Conservation (phyloP, 305 asterid species). For the Striga hermonthica region DNA sequence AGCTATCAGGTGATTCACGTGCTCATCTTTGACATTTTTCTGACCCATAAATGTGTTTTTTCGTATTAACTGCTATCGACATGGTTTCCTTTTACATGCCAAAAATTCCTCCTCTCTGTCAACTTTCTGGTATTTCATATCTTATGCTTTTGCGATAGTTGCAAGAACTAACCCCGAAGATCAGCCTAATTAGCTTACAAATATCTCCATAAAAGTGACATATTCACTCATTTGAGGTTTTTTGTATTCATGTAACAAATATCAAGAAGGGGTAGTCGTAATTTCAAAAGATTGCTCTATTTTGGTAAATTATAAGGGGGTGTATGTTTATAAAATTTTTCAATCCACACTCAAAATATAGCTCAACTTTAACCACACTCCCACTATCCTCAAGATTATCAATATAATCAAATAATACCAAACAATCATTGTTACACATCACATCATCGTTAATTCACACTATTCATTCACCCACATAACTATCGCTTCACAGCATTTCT, state of each 20-base stretch:
- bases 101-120: background rate
- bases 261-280: background rate
- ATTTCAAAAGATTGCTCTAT: too few relatives aligned
- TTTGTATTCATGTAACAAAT: background rate
- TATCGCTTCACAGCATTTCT: background rate
- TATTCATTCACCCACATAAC: background rate
- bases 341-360: too few relatives aligned
- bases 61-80: slow-evolving; percentile 9
- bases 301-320: too few relatives aligned
- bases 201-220: background rate
- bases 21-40: slow-evolving; percentile 11
- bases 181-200: background rate
- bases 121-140: slow-evolving; percentile 4
- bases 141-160: background rate
- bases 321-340: too few relatives aligned
- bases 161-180: background rate
- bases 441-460: too few relatives aligned
- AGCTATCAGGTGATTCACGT: slow-evolving; percentile 77
- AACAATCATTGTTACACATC: too few relatives aligned
- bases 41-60: background rate
- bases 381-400: too few relatives aligned
- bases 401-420: too few relatives aligned
- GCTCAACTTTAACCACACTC: too few relatives aligned
- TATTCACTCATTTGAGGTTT: background rate
- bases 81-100: background rate